Evolutionary conservation across 192 early-diverging fungal genomes (phyloP), one percentile per base, ranked within the genome.

Genomic region (Chytriomyces sp.): DNA sequence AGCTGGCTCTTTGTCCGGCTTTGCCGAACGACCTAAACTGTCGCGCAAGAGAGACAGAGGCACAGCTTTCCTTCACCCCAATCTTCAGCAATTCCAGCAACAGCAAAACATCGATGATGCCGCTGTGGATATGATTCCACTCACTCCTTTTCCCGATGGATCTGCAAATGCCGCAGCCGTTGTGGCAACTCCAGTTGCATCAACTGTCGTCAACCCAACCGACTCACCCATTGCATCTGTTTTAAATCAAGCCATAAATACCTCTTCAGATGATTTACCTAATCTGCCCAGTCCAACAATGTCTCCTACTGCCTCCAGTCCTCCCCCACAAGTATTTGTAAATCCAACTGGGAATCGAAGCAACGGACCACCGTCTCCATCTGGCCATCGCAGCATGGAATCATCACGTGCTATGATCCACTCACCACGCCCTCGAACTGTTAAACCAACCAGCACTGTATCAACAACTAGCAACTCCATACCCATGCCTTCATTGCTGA

Each of bases 201-300:
- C 45, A 18, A 57, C 26, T n/a, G 60, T 73, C 61, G 9, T 18
- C 23, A 20, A 71, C 23, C 20, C 47, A 59, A 35, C 57, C 8
- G 7, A 35, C 16, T 35, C 24, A 20, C 44, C 10, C 20, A n/a
- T 63, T 8, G 60, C 57, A 73, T 61, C 72, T 59, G 28, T 46
- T 63, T 18, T 59, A 16, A 35, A 35, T 35, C 28, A 35, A 35
- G 2, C 28, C 2, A 35, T 35, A 35, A 35, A 35, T 35, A 62
- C 72, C 49, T 46, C 18, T 9, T 35, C 67, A 47, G 18, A 67
- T 45, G 44, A 26, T 47, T 28, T 28, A 24, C 62, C 62, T 8
- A 86, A 83, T 57, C 76, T 86, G n/a, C 85, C 85, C 64, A 86
- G 85, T 74, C 85, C 85, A 1, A 86, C 81, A 5, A 69, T 81